Conservation (phyloP, 73 alveolate species). For the Paramecium caudatum region DNA sequence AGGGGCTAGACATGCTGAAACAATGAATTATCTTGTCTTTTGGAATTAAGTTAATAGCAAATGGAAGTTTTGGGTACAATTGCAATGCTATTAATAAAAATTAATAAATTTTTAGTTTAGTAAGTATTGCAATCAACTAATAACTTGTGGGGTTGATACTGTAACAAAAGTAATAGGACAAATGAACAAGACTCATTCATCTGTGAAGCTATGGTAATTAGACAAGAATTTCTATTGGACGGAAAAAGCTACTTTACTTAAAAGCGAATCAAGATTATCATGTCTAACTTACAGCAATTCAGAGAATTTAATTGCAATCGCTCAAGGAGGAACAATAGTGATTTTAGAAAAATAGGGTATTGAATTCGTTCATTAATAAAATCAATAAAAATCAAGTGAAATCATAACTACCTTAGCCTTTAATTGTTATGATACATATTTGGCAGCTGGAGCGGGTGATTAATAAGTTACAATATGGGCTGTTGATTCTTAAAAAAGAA, state of each 20-base stretch:
- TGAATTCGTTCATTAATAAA: neutral
- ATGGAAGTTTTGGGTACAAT: neutral
- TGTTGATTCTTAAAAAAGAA: neutral
- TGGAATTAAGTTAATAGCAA: neutral
- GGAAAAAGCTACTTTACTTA: neutral
- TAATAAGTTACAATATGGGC: neutral
- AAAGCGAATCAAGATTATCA: neutral
- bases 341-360: neutral
- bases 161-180: no score
- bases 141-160: neutral
- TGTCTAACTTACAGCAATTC: neutral
- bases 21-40: neutral
- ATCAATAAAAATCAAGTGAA: neutral
- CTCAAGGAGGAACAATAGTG: neutral
- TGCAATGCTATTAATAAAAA: neutral
- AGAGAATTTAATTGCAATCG: neutral
- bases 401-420: neutral
- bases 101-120: neutral
- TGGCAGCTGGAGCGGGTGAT: slow-evolving; percentile 22
- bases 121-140: neutral
- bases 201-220: neutral
- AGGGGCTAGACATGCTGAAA: neutral
- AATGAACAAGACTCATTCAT: no score
- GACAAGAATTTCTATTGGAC: neutral
- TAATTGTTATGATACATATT: neutral